Base-by-base conservation (phyloP, 2,329 filamentous ascomycete species). In the Ustilaginoidea virens region DNA sequence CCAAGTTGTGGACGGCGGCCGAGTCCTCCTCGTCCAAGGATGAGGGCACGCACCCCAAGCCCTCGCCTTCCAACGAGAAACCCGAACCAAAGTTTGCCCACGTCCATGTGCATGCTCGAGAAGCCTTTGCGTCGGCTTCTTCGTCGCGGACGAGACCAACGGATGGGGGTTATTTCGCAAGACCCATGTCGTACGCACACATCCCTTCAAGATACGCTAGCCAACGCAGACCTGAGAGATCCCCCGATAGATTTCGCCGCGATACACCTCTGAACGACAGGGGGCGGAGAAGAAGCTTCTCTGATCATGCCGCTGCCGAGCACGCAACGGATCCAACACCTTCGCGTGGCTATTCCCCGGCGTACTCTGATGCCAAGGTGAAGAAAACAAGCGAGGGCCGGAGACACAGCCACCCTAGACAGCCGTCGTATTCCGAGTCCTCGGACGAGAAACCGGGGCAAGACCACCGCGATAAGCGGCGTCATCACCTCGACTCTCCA, bases 1-100 rank as follows among this genome's bases (percentile, higher is more conserved):
- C 76, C 33, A 72, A 69, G 39, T 55, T 93, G 27, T 69, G 74
- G 36, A 61, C 67, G 32, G 75, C 86, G 39, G 61, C 62, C 3
- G 53, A 55, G 17, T 19, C 33, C 5, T 33, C 33, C 5, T 33
- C 33, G 8, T 36, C 44, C 25, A 29, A 32, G 4, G 25, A 33
- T 17, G 30, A 34, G n/a, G 26, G 24, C 11, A 12, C 31, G 9
- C 8, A 19, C 15, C 20, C 39, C 8, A 39, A 30, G 28, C 41
- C 38, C 34, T 39, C 31, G 20, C 36, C 42, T 8, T 34, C 47
- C 6, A 36, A 45, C 13, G 51, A 49, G n/a, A 44, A 37, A 40
- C 34, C 46, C 26, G 38, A 56, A 36, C 45, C 54, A 32, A 52
- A 54, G 35, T 47, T 57, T 28, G 33, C 53, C 23, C 58, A 60